phyloP scores from a whole-genome alignment of 1,284 basidiomycete species.

The Somion occarium region DNA sequence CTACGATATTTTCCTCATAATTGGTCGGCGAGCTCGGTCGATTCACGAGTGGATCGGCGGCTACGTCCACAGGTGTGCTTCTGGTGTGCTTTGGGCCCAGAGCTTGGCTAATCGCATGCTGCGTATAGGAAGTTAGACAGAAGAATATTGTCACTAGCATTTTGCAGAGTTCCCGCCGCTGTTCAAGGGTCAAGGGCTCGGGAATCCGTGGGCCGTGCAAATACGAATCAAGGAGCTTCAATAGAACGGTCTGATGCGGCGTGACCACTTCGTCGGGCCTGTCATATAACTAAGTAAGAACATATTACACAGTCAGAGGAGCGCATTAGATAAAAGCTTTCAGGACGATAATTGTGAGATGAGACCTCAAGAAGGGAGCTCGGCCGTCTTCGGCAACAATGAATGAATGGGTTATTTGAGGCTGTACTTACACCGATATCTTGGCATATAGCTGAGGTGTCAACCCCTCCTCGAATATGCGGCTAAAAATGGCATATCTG shows the following conservation, averaged over 20 bases:
- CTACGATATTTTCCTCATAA: background rate
- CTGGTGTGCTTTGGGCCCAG: constrained; percentile 27
- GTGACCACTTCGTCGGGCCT: constrained; percentile 73
- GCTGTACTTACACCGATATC: constrained; percentile 30
- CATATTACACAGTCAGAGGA: too few species aligned
- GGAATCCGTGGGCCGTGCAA: constrained; percentile 41
- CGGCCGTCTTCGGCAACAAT: too few species aligned
- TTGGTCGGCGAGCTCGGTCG: background rate
- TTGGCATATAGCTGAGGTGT: constrained; percentile 30
- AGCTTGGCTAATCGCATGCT: constrained; percentile 44
- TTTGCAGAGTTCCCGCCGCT: constrained; percentile 40
- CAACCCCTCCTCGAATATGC: constrained; percentile 31
- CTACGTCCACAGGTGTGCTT: background rate
- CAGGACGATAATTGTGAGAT: too few species aligned
- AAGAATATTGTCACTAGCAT: constrained; percentile 53
- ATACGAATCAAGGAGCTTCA: constrained; percentile 83
- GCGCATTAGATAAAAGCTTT: too few species aligned
- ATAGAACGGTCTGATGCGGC: constrained; percentile 78
- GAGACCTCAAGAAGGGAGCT: constrained; percentile 10
- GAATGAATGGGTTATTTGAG: background rate
- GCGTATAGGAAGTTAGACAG: constrained; percentile 46
- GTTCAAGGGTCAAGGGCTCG: constrained; percentile 11
- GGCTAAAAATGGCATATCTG: constrained; percentile 38
- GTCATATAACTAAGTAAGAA: constrained; percentile 7
- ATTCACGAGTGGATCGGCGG: background rate